A percentile compares a stretch with the other conserved stretches of the same genome.
phyloP scores from a whole-genome alignment of 352 stramenopile genomes.

The Globisporangium nunn region DNA sequence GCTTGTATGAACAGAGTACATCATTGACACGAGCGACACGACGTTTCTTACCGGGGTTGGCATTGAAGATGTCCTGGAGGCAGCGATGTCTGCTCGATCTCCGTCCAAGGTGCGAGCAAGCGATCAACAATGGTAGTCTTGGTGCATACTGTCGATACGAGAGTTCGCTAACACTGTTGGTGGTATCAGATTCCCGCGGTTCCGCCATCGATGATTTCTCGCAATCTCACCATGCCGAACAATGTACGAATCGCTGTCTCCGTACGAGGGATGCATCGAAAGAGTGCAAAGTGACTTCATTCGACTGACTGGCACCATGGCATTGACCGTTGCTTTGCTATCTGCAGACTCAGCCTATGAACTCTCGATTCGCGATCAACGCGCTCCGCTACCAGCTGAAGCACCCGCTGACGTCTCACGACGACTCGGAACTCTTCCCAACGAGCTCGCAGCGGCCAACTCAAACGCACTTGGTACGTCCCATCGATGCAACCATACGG shows the following conservation, averaged over 20 bases:
- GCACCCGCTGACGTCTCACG: slow-evolving; percentile 73
- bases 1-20: slow-evolving; percentile 1
- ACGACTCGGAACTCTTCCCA: slow-evolving; percentile 53
- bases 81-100: slow-evolving; percentile 8
- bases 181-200: slow-evolving; percentile 35
- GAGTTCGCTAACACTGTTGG: neutral
- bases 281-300: neutral
- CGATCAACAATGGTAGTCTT: neutral
- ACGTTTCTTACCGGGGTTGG: slow-evolving; percentile 73
- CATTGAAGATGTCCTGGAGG: slow-evolving; percentile 50
- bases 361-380: slow-evolving; percentile 54
- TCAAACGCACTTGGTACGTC: slow-evolving; percentile 36
- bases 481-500: neutral
- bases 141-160: neutral
- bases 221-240: slow-evolving; percentile 32
- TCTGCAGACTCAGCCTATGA: slow-evolving; percentile 18
- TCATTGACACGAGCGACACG: slow-evolving; percentile 47
- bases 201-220: slow-evolving; percentile 39
- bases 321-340: slow-evolving; percentile 14
- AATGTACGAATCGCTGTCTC: slow-evolving; percentile 9
- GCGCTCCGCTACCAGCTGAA: slow-evolving; percentile 68
- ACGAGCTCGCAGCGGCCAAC: slow-evolving; percentile 41
- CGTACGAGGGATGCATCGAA: neutral
- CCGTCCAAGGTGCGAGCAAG: slow-evolving; percentile 21
- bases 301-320: neutral